Percentiles rank a stretch among this genome's conserved stretches.
Evolutionary conservation across 768 basidiomycete genomes (phyloP).

Genomic region (Boletus tomentosulus): DNA sequence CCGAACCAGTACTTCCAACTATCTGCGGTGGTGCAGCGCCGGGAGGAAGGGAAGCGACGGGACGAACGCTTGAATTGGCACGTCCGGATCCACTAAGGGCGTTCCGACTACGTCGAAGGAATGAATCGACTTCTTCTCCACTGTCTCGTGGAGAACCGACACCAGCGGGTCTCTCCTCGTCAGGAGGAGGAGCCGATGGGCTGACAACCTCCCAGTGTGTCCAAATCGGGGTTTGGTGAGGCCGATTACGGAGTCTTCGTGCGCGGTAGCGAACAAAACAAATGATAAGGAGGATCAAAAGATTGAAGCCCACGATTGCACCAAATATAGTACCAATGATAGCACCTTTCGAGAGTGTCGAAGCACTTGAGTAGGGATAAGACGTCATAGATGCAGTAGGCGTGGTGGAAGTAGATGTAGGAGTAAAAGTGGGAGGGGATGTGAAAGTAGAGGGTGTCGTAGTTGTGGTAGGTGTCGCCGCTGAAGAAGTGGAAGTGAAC

Average conservation of each 20-base stretch:
- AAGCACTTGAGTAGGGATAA: conserved; percentile 24
- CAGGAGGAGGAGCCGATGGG: conserved; percentile 16
- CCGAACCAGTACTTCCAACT: conserved; percentile 39
- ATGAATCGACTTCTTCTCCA: conserved; percentile 66
- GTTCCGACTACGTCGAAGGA: conserved; percentile 42
- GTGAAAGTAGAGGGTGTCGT: conserved; percentile 30
- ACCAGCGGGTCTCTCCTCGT: conserved; percentile 42
- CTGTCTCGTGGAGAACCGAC: conserved; percentile 67
- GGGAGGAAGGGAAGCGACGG: conserved; percentile 27
- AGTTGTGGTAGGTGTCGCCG: conserved; percentile 22
- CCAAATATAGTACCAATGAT: conserved; percentile 38
- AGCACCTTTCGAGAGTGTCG: conserved; percentile 28
- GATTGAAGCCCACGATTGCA: conserved; percentile 54
- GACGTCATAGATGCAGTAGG: conserved; percentile 27
- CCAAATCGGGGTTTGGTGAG: conserved; percentile 30
- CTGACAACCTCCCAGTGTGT: conserved; percentile 46
- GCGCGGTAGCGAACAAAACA: conserved; percentile 32
- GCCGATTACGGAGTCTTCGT: conserved; percentile 14
- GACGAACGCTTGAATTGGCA: conserved; percentile 13
- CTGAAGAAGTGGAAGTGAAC: conserved; percentile 24
- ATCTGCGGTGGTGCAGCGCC: conserved; percentile 32
- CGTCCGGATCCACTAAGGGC: conserved; percentile 16
- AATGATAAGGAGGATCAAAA: conserved; percentile 47
- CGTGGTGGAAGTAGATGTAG: conserved; percentile 22
- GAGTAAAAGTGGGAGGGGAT: conserved; percentile 24